Percentiles rank a stretch among this genome's conserved stretches.
Evolutionary conservation across 257 asterid genomes (phyloP).

Genomic region (Eucommia ulmoides): DNA sequence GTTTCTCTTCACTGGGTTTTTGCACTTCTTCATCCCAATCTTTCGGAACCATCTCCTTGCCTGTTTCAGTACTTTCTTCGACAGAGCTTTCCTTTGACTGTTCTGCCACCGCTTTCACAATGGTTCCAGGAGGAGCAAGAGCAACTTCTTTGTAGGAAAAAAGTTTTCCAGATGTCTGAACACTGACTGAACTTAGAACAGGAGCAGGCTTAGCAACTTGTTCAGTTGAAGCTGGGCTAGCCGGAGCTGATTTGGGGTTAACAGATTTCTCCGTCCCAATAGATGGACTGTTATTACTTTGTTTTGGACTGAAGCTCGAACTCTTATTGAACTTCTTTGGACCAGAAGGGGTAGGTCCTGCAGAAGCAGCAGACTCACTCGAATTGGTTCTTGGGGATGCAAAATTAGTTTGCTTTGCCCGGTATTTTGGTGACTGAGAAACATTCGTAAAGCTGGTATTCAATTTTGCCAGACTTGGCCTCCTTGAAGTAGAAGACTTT

Average conservation of each 20-base stretch:
- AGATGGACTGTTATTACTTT: slow-evolving; percentile 21
- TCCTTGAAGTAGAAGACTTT: slow-evolving; percentile 49
- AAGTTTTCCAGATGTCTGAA: slow-evolving; percentile 61
- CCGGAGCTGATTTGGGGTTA: slow-evolving; percentile 41
- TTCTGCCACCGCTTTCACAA: slow-evolving; percentile 59
- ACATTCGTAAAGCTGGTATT: slow-evolving; percentile 57
- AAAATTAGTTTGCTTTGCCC: slow-evolving; percentile 37
- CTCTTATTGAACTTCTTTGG: slow-evolving; percentile 40
- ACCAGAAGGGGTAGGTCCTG: slow-evolving; percentile 25
- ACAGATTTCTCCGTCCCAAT: slow-evolving; percentile 28
- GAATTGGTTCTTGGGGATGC: slow-evolving; percentile 38
- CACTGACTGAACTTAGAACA: slow-evolving; percentile 39
- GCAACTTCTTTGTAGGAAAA: slow-evolving; percentile 91
- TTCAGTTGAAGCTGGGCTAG: slow-evolving; percentile 46
- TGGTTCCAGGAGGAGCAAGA: slow-evolving; percentile 83
- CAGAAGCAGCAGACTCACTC: slow-evolving; percentile 33
- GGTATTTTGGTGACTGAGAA: slow-evolving; percentile 35
- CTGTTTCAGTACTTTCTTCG: slow-evolving; percentile 18
- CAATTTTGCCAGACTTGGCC: slow-evolving; percentile 63
- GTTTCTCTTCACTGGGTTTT: slow-evolving; percentile 20
- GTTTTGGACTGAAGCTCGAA: slow-evolving; percentile 48
- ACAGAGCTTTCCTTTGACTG: slow-evolving; percentile 26
- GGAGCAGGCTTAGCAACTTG: slow-evolving; percentile 34
- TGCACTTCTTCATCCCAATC: slow-evolving; percentile 13
- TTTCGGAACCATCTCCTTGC: slow-evolving; percentile 7